Percentiles rank a stretch among this genome's conserved stretches.
phyloP scores from a whole-genome alignment of 73 alveolate genomes.

The Stentor coeruleus region DNA sequence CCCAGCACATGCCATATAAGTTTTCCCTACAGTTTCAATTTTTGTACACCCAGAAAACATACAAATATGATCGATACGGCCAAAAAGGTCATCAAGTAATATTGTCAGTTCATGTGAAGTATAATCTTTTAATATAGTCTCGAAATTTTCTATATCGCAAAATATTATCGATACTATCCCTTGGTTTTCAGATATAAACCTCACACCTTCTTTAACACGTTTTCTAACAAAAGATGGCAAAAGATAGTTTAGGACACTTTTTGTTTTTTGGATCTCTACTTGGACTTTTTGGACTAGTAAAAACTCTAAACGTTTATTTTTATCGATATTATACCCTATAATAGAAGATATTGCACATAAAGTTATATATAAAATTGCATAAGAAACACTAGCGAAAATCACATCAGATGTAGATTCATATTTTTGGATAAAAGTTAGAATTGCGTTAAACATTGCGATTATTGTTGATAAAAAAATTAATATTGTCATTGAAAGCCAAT shows the following conservation, averaged over 20 bases:
- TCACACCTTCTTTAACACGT: conserved; percentile 35
- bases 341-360: background rate
- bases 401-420: background rate
- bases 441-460: background rate
- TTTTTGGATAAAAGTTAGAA: background rate
- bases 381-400: background rate
- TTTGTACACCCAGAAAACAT: conserved; percentile 33
- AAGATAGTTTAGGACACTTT: conserved; percentile 33
- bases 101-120: conserved; percentile 35
- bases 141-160: conserved; percentile 51
- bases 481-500: background rate
- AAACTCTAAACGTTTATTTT: background rate
- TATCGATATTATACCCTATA: background rate
- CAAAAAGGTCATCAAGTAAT: conserved; percentile 40
- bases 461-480: background rate
- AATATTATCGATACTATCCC: conserved; percentile 50
- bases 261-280: background rate
- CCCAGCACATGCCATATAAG: conserved; percentile 62
- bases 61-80: conserved; percentile 41
- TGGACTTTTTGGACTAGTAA: background rate
- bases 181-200: conserved; percentile 41
- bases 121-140: conserved; percentile 31
- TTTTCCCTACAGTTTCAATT: conserved; percentile 59
- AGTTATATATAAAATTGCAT: background rate
- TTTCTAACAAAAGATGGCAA: conserved; percentile 44